Conservation (phyloP, 2,329 filamentous ascomycete species). For the Aurifilum marmelostoma region DNA sequence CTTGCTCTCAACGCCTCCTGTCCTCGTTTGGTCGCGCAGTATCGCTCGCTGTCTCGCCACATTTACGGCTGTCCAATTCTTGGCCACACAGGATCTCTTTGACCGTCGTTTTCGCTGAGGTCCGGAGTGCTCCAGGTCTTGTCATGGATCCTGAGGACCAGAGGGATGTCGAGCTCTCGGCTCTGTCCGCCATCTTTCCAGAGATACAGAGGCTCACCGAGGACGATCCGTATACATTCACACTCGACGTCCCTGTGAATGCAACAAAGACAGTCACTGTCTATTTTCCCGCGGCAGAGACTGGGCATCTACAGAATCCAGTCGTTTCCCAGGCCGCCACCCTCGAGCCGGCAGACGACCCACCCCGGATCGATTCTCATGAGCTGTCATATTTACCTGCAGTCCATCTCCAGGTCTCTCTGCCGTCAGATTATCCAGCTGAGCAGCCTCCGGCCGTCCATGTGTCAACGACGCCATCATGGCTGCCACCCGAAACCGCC, state of each 20-base stretch:
- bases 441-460: conserved; percentile 52
- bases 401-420: conserved; percentile 54
- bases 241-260: conserved; percentile 61
- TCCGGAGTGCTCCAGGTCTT: not conserved
- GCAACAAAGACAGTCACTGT: conserved; percentile 59
- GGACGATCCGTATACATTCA: conserved; percentile 52
- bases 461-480: conserved; percentile 59
- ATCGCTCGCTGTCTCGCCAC: not conserved
- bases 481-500: conserved; percentile 57
- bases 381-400: conserved; percentile 62
- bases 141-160: conserved; percentile 47
- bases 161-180: conserved; percentile 62
- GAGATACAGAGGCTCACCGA: conserved; percentile 56
- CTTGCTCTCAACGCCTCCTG: not conserved
- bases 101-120: not conserved
- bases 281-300: conserved; percentile 55
- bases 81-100: not conserved
- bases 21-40: not conserved
- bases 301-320: conserved; percentile 33
- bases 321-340: conserved; percentile 29
- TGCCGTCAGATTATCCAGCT: conserved; percentile 63
- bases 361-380: conserved; percentile 47
- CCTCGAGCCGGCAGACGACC: conserved; percentile 24
- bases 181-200: conserved; percentile 68
- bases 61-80: not conserved